Evolutionary conservation across 1,139 yeast genomes (phyloP), one percentile per base, ranked within the genome.

Genomic region (Blastobotrys raffinosifermentans): DNA sequence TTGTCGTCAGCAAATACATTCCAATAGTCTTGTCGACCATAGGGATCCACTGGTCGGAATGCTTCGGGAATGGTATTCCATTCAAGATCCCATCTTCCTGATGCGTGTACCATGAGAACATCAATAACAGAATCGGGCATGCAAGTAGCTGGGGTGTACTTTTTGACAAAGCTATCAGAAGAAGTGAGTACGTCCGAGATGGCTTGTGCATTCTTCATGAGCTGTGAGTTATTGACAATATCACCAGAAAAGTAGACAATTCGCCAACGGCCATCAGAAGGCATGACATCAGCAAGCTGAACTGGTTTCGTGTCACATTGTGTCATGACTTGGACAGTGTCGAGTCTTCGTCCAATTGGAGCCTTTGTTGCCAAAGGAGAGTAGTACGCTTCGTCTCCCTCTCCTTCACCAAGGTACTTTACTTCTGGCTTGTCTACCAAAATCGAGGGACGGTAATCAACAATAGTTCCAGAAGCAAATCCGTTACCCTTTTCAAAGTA

Each of bases 381-480:
- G 32, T 38, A 39, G 18, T 29, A 27, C 10, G 26, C 26, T 20
- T 39, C 38, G 13, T 23, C 26, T 31, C 18, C 40, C 22, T 36
- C 31, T 13, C 16, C 38, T n/a, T n/a, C n/a, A n/a, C n/a, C n/a
- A n/a, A n/a, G n/a, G n/a, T n/a, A n/a, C n/a, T n/a, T n/a, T 6
- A 13, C 27, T 5, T n/a, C 11, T 16, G 46, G 40, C 38, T 44
- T 48, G 29, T 37, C 43, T 17, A 43, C 47, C 19, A 51, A 26
- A 13, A 37, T n/a, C 4, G 64, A 60, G 16, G 45, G 45, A 14
- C 38, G 31, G 40, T 61, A 61, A 43, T 61, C 63, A 18, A 58
- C 61, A 32, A 52, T 55, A 14, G 60, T 53, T 29, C 66, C 66
- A n/a, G 63, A 57, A 7, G 66, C 63, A 47, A 61, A 61, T 34